Evolutionary conservation across 208 protist species (phyloP).

Genomic region (Crithidia thermophila): DNA sequence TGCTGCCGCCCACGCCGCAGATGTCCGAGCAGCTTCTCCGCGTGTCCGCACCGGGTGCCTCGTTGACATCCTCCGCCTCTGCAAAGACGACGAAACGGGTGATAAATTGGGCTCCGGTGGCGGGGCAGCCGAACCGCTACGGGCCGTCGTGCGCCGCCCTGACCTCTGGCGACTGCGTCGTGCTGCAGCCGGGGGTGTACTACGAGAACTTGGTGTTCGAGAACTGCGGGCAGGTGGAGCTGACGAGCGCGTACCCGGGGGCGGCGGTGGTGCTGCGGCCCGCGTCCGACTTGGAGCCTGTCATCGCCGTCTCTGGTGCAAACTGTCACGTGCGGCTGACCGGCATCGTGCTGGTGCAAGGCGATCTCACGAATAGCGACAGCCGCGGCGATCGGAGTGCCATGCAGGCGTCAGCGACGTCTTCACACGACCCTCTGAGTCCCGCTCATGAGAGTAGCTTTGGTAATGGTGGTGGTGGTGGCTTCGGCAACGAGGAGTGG

Average conservation of each 20-base stretch:
- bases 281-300: slow-evolving; percentile 39
- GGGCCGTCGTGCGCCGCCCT: neutral
- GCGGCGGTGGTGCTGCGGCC: slow-evolving; percentile 63
- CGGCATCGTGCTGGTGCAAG: slow-evolving; percentile 64
- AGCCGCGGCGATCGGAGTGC: neutral
- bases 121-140: slow-evolving; percentile 7
- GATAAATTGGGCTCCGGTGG: slow-evolving; percentile 11
- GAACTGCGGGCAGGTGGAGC: slow-evolving; percentile 38
- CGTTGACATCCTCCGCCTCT: neutral
- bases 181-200: slow-evolving; percentile 68
- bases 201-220: slow-evolving; percentile 49
- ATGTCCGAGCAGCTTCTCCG: no score
- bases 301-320: slow-evolving; percentile 46
- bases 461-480: neutral
- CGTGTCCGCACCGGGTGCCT: neutral
- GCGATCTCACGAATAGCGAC: slow-evolving; percentile 6
- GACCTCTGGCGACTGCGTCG: slow-evolving; percentile 31
- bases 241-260: slow-evolving; percentile 59
- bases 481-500: neutral
- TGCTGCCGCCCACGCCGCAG: no score
- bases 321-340: slow-evolving; percentile 33
- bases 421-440: no score
- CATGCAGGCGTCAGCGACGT: neutral
- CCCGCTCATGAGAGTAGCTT: no score
- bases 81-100: slow-evolving; percentile 11